Base-by-base conservation (phyloP, 2,329 filamentous ascomycete genomes). In the Penicillium sp. region DNA sequence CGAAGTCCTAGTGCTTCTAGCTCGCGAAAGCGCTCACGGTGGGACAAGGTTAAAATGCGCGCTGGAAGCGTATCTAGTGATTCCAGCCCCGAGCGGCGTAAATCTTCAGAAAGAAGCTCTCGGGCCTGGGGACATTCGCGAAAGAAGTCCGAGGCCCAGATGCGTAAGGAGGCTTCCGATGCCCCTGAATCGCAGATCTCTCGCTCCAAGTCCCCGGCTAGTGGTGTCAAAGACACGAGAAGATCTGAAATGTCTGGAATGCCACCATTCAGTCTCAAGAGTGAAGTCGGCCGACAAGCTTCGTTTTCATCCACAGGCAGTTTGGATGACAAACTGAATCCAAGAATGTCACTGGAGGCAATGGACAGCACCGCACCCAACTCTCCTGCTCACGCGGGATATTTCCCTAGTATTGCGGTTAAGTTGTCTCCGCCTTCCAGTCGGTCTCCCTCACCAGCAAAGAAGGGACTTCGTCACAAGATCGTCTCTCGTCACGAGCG, bases 351-450 rank as follows among this genome's bases (percentile, higher is more conserved):
- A 13, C 65, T 79, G 10, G 79, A 82, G 42, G 80, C 76, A 37
- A 70, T 76, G 38, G 81, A 74, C 72, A 82, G 61, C 75, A 85
- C 68, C 68, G 79, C 68, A 25, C 75, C 78, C 7, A 77, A 71
- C 55, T 78, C 79, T 35, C 78, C 78, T 42, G 66, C 67, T 16
- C 71, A 71, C 33, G 62, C 71, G 40, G 76, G 78, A 1, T 80
- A 84, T 35, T 82, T 89, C 55, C 85, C 86, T 4, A 83, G 83
- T 13, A 84, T 88, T 61, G 84, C 84, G 25, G 82, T 85, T 65
- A 87, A 90, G 59, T 73, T 89, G 8, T 90, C 89, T 3, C 84
- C 87, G 1, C 79, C 83, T 3, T 81, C 81, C 7, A 92, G 88
- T 68, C 84, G 89, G 26, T 82, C 85, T 1, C 80, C 81, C 2